Percentiles rank a stretch among this genome's conserved stretches.
Conservation (phyloP, 148 eudicot genomes). For the Camellia japonica region DNA sequence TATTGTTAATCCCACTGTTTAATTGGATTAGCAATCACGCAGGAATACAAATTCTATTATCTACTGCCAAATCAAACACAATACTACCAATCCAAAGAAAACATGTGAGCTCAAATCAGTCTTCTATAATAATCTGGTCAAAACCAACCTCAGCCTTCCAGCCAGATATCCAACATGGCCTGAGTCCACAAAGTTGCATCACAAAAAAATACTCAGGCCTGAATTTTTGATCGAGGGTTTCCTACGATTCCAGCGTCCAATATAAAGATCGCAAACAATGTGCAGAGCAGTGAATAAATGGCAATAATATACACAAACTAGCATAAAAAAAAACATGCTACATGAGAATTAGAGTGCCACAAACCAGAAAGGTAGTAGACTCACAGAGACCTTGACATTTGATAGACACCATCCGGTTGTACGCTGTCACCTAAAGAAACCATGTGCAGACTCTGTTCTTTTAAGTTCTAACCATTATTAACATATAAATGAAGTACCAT, state of each 20-base stretch:
- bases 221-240: not conserved
- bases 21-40: too few species aligned
- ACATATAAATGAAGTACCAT: not conserved
- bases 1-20: too few species aligned
- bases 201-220: not conserved
- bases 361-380: not conserved
- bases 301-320: not conserved
- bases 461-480: not conserved
- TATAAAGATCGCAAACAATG: not conserved
- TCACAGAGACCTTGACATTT: too few species aligned
- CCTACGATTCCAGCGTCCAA: too few species aligned
- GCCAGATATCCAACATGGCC: too few species aligned
- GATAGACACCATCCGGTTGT: not conserved
- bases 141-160: too few species aligned
- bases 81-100: too few species aligned
- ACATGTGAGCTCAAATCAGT: too few species aligned
- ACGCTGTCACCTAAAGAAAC: not conserved
- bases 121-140: too few species aligned
- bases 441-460: not conserved
- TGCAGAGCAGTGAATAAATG: not conserved
- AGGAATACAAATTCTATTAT: too few species aligned
- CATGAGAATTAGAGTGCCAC: not conserved
- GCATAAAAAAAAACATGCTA: too few species aligned
- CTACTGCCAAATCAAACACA: too few species aligned
- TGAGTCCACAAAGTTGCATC: not conserved